These are phyloP conservation scores for Heliamphora exappendiculata DNA, from an alignment of 148 eudicot species.

Conservation along the genomic window DNA sequence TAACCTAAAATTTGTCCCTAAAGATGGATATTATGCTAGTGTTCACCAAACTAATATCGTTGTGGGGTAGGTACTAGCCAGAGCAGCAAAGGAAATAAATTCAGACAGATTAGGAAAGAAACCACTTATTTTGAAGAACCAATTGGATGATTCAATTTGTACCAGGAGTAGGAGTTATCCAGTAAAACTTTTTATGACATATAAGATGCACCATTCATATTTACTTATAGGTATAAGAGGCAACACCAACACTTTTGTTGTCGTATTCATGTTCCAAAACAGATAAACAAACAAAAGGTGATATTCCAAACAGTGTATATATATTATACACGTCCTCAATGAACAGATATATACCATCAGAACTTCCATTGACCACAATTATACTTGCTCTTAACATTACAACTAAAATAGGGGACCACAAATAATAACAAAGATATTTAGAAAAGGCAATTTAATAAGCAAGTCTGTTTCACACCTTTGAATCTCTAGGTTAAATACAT, in stretches of 20 bases:
- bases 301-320: neutral
- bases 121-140: neutral
- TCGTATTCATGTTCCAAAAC: neutral
- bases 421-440: neutral
- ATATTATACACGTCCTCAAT: neutral
- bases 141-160: neutral
- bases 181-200: neutral
- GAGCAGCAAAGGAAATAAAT: neutral
- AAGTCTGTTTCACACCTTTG: constrained; percentile 47
- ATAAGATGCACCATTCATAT: neutral
- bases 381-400: neutral
- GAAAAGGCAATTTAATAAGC: too few species aligned
- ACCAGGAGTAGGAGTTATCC: neutral
- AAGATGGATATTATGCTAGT: neutral
- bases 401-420: neutral
- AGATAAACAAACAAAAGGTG: neutral
- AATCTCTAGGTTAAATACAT: constrained; percentile 73
- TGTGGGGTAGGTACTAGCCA: neutral
- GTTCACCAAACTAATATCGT: neutral
- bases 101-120: too few species aligned
- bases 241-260: neutral
- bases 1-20: neutral
- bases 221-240: neutral
- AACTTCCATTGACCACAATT: neutral
- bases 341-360: neutral